Conservation (phyloP, 2,329 filamentous ascomycete genomes). For the Clonostachys sp. region DNA sequence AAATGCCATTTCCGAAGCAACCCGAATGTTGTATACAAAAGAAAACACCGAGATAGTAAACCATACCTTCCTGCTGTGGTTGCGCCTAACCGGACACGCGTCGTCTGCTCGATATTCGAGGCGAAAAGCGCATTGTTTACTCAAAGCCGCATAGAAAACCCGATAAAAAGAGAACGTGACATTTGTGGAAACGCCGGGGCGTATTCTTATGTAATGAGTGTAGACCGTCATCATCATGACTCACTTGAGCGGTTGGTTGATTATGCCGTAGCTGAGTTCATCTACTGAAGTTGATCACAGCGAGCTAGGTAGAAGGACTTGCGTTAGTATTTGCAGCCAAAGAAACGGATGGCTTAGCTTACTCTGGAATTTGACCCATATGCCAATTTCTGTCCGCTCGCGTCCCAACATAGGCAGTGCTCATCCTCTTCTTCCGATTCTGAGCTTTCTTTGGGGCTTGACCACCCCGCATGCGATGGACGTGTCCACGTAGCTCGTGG, state of each 20-base stretch:
- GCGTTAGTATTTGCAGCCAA: background rate
- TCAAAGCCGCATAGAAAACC: background rate
- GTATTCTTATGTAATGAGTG: background rate
- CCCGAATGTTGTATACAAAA: too few relatives aligned
- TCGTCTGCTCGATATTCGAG: too few relatives aligned
- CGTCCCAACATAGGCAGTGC: slow-evolving; percentile 59
- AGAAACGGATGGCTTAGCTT: slow-evolving; percentile 21
- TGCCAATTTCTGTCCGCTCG: slow-evolving; percentile 55
- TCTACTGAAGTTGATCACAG: slow-evolving; percentile 45
- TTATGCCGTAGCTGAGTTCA: slow-evolving; percentile 9
- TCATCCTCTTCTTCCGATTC: slow-evolving; percentile 55
- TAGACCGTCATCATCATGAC: background rate
- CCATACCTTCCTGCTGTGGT: too few relatives aligned
- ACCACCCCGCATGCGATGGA: slow-evolving; percentile 50
- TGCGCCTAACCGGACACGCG: too few relatives aligned
- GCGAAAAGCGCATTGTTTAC: background rate
- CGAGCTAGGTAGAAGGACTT: slow-evolving; percentile 25
- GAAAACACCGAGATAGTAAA: too few relatives aligned
- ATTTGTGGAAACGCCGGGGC: too few relatives aligned
- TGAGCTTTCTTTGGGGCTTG: slow-evolving; percentile 48
- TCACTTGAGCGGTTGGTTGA: background rate
- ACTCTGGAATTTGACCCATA: slow-evolving; percentile 61
- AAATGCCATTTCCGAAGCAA: too few relatives aligned
- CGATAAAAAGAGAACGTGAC: too few relatives aligned
- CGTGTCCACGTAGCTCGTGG: slow-evolving; percentile 58